A percentile compares a stretch with the other conserved stretches of the same genome.
Evolutionary conservation across 2,329 filamentous ascomycete species (phyloP).

Genomic region (Beauveria pseudobassiana): DNA sequence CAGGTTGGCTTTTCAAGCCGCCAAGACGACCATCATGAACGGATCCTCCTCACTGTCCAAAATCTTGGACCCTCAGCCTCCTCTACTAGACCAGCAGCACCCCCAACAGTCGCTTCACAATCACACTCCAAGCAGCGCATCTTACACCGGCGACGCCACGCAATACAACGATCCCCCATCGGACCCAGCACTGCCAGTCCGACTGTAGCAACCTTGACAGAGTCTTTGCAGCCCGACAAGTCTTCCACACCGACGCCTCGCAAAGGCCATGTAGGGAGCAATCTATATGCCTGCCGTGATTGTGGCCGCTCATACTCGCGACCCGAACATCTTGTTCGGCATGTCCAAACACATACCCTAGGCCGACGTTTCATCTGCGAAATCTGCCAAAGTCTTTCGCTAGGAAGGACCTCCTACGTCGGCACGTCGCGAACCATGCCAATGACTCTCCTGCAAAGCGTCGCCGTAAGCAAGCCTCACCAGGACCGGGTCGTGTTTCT

Average conservation of each 20-base stretch:
- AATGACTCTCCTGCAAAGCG: conserved; percentile 41
- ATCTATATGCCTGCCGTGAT: conserved; percentile 43
- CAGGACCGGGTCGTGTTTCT: conserved; percentile 40
- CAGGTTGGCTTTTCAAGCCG: neutral
- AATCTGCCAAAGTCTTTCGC: conserved; percentile 46
- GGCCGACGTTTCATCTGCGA: conserved; percentile 42
- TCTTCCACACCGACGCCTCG: conserved; percentile 18
- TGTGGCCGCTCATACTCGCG: conserved; percentile 45
- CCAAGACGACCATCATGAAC: conserved; percentile 7
- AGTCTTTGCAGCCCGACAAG: neutral
- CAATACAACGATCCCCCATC: neutral
- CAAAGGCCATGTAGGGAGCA: conserved; percentile 16
- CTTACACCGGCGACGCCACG: neutral
- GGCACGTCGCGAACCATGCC: conserved; percentile 44
- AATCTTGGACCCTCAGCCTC: conserved; percentile 7
- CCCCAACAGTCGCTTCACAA: neutral
- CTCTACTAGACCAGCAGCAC: conserved; percentile 1
- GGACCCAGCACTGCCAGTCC: neutral
- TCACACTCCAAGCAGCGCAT: neutral
- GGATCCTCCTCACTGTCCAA: conserved; percentile 6
- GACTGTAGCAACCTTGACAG: neutral
- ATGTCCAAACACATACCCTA: conserved; percentile 43
- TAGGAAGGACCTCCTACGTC: conserved; percentile 45
- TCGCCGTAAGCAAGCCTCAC: conserved; percentile 36
- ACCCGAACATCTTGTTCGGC: conserved; percentile 45